These are phyloP conservation scores for Arctium lappa DNA, from an alignment of 129 eudicot species.

Conservation along the genomic window DNA sequence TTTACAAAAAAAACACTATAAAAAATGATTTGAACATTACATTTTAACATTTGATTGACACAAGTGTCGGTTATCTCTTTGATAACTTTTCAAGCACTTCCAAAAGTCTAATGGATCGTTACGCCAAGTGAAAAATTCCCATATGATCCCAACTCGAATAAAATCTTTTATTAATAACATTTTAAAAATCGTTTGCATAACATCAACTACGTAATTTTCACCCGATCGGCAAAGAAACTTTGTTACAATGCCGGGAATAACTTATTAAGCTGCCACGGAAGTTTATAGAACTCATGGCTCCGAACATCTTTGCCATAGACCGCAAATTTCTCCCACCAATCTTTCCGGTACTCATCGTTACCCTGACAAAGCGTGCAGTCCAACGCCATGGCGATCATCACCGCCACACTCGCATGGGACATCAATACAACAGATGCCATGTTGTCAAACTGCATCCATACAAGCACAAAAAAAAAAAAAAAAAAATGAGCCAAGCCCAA, in stretches of 20 bases:
- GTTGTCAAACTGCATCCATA: conserved; percentile 60
- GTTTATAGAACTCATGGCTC: conserved; percentile 57
- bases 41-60: too few relatives aligned
- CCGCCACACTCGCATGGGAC: conserved; percentile 72
- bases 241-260: conserved; percentile 54
- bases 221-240: neutral
- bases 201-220: too few relatives aligned
- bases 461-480: neutral
- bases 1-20: too few relatives aligned
- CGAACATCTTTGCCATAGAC: conserved; percentile 53
- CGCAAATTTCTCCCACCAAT: conserved; percentile 72
- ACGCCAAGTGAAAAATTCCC: too few relatives aligned
- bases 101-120: too few relatives aligned
- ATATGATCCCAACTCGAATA: neutral
- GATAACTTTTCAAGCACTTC: too few relatives aligned
- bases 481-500: neutral
- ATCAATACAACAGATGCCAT: conserved; percentile 34
- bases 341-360: conserved; percentile 41
- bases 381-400: conserved; percentile 41
- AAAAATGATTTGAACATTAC: too few relatives aligned
- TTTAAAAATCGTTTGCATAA: too few relatives aligned
- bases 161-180: too few relatives aligned
- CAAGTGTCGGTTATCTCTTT: too few relatives aligned
- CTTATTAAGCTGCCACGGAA: conserved; percentile 58
- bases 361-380: conserved; percentile 49